phyloP scores from a whole-genome alignment of 768 basidiomycete genomes.

The Flagelloscypha sp. region DNA sequence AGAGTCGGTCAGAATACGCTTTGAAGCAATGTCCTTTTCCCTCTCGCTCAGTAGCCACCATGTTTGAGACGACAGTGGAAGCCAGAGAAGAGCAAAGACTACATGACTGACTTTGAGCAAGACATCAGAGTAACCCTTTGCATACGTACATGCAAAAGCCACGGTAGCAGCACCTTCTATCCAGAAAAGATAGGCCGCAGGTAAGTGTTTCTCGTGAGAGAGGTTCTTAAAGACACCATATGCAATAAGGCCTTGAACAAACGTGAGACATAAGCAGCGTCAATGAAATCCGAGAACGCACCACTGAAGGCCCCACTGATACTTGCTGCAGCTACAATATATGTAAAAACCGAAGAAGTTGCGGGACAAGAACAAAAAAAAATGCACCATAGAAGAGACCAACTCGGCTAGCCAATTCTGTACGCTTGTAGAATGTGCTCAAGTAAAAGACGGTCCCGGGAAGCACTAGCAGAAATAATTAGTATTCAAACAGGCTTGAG shows the following conservation, averaged over 20 bases:
- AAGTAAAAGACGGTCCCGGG: slow-evolving; percentile 39
- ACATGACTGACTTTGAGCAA: not conserved
- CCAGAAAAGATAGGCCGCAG: slow-evolving; percentile 37
- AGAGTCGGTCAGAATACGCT: slow-evolving; percentile 37
- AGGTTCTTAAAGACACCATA: slow-evolving; percentile 50
- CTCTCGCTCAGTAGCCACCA: slow-evolving; percentile 29
- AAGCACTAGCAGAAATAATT: slow-evolving; percentile 1
- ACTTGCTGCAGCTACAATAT: slow-evolving; percentile 30
- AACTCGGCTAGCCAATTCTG: slow-evolving; percentile 42
- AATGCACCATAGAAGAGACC: slow-evolving; percentile 39
- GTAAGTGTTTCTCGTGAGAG: too few relatives aligned
- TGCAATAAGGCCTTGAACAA: slow-evolving; percentile 31
- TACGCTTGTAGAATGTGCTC: slow-evolving; percentile 43
- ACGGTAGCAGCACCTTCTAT: slow-evolving; percentile 32
- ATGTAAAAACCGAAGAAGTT: not conserved
- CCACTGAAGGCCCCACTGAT: slow-evolving; percentile 42
- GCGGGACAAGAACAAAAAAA: not conserved
- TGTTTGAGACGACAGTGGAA: slow-evolving; percentile 33
- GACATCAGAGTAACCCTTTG: not conserved
- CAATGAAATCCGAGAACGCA: slow-evolving; percentile 8
- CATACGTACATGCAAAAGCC: not conserved
- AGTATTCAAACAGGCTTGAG: slow-evolving; percentile 11
- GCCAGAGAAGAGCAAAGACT: slow-evolving; percentile 41
- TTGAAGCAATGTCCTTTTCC: slow-evolving; percentile 33
- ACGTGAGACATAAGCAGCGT: not conserved